Conservation (phyloP, 352 stramenopile species). For the Elongisporangium prolatum region DNA sequence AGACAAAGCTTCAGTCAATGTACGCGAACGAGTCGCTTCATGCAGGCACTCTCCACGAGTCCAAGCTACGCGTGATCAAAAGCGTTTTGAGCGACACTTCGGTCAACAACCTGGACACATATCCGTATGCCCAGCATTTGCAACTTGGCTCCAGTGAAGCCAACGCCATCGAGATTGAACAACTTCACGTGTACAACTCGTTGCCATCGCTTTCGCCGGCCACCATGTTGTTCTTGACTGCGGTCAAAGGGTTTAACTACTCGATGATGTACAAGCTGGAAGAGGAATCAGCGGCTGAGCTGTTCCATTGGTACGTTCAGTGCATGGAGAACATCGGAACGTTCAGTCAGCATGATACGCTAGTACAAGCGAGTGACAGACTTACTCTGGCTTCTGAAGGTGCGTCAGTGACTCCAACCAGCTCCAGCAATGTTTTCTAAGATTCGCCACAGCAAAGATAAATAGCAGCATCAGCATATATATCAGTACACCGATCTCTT, state of each 20-base stretch:
- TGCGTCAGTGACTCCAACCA: background rate
- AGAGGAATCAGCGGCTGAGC: constrained; percentile 15
- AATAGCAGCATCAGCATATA: background rate
- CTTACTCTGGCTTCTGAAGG: constrained; percentile 9
- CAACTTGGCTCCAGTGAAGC: constrained; percentile 9
- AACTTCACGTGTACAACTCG: constrained; percentile 53
- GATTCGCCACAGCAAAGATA: background rate
- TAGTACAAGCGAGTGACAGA: constrained; percentile 32
- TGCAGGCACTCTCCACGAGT: constrained; percentile 21
- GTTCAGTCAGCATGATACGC: constrained; percentile 29
- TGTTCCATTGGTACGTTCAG: constrained; percentile 52
- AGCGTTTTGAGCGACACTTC: constrained; percentile 42
- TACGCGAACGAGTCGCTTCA: constrained; percentile 59
- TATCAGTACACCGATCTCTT: background rate
- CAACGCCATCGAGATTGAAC: constrained; percentile 30
- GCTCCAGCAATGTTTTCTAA: background rate
- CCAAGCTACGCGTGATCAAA: constrained; percentile 28
- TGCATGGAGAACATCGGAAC: constrained; percentile 43
- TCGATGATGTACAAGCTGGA: constrained; percentile 63
- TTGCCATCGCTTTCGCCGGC: constrained; percentile 46
- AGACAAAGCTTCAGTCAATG: constrained; percentile 56
- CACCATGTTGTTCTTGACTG: constrained; percentile 44
- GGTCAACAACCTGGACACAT: constrained; percentile 26
- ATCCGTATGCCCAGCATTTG: constrained; percentile 17
- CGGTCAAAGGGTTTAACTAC: constrained; percentile 51